These are phyloP conservation scores for Globisporangium cylindrosporum DNA, from an alignment of 352 stramenopile genomes.

Conservation along the genomic window DNA sequence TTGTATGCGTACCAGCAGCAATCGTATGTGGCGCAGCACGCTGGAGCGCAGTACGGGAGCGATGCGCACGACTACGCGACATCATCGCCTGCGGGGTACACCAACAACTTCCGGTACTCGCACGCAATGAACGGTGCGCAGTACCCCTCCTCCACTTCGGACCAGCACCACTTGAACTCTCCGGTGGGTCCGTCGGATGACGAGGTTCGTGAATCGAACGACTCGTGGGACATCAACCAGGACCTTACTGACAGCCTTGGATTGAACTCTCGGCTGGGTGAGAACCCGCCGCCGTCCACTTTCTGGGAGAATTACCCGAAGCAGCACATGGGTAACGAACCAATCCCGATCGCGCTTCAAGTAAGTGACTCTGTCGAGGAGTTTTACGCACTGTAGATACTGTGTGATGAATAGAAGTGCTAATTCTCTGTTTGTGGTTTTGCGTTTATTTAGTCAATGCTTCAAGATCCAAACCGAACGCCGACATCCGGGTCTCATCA, in stretches of 20 bases:
- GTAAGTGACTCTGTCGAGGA: conserved; percentile 14
- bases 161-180: conserved; percentile 13
- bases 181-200: conserved; percentile 12
- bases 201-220: conserved; percentile 22
- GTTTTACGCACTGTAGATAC: neutral
- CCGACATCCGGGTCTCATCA: conserved; percentile 2
- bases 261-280: conserved; percentile 23
- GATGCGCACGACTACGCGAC: conserved; percentile 13
- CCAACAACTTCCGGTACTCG: conserved; percentile 16
- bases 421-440: conserved; percentile 1
- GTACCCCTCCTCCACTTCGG: conserved; percentile 4
- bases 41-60: conserved; percentile 7
- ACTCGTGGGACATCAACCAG: conserved; percentile 28
- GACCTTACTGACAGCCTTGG: conserved; percentile 23
- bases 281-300: conserved; percentile 37
- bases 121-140: conserved; percentile 8
- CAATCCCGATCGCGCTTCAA: conserved; percentile 24
- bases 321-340: conserved; percentile 25
- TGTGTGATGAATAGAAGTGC: neutral
- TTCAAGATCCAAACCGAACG: conserved; percentile 24
- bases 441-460: conserved; percentile 20
- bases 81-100: conserved; percentile 7
- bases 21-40: conserved; percentile 10
- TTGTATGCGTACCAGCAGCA: conserved; percentile 18
- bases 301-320: conserved; percentile 49